These are phyloP conservation scores for Sporothrix globosa DNA, from an alignment of 2,329 filamentous ascomycete genomes.

Conservation along the genomic window DNA sequence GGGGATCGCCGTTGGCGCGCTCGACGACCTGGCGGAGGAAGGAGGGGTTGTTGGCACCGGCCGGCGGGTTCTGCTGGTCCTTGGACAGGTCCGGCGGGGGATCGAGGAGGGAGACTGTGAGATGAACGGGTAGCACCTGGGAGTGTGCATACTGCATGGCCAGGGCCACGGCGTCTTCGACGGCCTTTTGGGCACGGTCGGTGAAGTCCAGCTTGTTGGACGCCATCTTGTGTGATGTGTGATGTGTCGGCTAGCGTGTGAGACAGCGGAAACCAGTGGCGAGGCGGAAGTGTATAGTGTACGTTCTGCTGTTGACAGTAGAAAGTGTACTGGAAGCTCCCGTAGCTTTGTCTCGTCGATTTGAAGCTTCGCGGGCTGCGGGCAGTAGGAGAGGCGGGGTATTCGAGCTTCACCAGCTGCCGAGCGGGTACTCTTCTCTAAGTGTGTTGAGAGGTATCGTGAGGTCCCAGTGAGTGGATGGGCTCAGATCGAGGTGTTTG, in stretches of 20 bases:
- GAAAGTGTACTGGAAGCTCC: neutral
- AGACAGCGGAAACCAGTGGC: constrained; percentile 9
- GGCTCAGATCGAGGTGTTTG: constrained; percentile 11
- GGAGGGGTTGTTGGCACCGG: constrained; percentile 62
- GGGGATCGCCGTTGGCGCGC: constrained; percentile 87
- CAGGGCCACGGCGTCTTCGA: constrained; percentile 84
- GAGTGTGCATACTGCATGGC: constrained; percentile 89
- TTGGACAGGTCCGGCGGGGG: constrained; percentile 75
- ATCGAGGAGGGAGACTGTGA: constrained; percentile 80
- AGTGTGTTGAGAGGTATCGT: constrained; percentile 29
- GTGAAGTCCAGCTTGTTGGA: constrained; percentile 86
- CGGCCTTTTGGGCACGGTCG: constrained; percentile 84
- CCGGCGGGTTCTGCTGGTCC: constrained; percentile 77
- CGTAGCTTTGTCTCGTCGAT: neutral
- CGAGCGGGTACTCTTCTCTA: constrained; percentile 5
- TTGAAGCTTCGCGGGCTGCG: neutral
- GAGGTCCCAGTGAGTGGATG: constrained; percentile 30
- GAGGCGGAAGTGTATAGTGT: neutral
- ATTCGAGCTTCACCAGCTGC: constrained; percentile 5
- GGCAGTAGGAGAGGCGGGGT: neutral
- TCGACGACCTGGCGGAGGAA: constrained; percentile 95
- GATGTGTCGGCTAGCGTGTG: constrained; percentile 35
- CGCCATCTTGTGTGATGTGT: constrained; percentile 53
- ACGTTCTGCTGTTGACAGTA: constrained; percentile 23
- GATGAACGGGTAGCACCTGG: constrained; percentile 86